Evolutionary conservation across 2,329 filamentous ascomycete species (phyloP), one percentile per base, ranked within the genome.

Genomic region (Helminthosporium solani): DNA sequence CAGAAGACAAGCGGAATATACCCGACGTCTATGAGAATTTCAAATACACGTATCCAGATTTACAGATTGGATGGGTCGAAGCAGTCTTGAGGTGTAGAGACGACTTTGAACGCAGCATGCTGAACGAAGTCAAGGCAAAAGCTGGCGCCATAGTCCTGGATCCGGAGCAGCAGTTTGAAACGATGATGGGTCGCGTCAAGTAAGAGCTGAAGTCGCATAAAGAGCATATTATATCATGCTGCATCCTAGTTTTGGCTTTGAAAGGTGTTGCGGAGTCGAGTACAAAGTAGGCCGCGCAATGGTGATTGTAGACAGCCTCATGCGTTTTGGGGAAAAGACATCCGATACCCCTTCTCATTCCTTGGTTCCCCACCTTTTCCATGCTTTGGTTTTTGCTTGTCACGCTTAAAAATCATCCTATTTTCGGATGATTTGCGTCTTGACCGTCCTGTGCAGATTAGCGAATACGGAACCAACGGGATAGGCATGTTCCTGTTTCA

Each of bases 1-100:
- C 79, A 38, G 83, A 84, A 3, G 83, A 86, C 23, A 90, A 94
- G 64, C 86, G 85, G 40, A 78, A 76, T 19, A 78, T 96, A 0
- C 83, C 90, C 14, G 83, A 87, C 41, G 84, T 88, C 1, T 97
- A 95, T 64, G 86, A 86, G 58, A 75, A 77, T 4, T 92, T 99
- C 75, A 97, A 96, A 78, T 75, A 73, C 31, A 79, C 82, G 36
- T 96, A 96, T 70, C 96, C 92, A 88, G 94, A 99, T 72, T 76
- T 97, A 66, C 90, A 95, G 70, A 85, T 97, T 48, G 86, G 85
- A 36, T 99, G 94, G 94, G 90, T 99, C 7, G 95, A 99, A 76
- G 87, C 88, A 6, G 92, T 96, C 38, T 67, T 99, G 53, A 81
- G 91, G 56, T 79, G 84, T 1, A 79, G 95, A 57, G 94, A 99